Evolutionary conservation across 1,284 basidiomycete species (phyloP).

Genomic region (Tylopilus sp.): DNA sequence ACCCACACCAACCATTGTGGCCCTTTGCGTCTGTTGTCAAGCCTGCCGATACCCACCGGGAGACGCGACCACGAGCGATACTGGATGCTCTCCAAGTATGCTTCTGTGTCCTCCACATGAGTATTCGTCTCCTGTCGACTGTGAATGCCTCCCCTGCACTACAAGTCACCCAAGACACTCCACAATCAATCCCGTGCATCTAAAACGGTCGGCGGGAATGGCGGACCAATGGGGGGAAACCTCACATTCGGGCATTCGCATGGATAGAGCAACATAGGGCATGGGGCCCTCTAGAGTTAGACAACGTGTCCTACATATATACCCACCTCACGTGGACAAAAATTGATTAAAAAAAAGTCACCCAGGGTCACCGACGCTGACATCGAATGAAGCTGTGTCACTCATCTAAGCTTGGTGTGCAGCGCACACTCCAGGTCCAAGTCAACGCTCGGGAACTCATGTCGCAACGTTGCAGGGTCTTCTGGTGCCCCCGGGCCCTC

Average conservation of each 20-base stretch:
- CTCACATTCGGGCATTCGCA: too few species aligned
- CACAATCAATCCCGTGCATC: neutral
- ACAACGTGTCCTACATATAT: too few species aligned
- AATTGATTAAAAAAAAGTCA: too few species aligned
- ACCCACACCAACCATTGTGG: slow-evolving; percentile 93
- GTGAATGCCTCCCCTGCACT: slow-evolving; percentile 34
- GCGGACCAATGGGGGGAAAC: too few species aligned
- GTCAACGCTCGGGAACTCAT: slow-evolving; percentile 18
- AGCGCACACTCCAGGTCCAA: slow-evolving; percentile 14
- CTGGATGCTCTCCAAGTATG: slow-evolving; percentile 63
- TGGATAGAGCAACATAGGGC: too few species aligned
- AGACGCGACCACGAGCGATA: slow-evolving; percentile 59
- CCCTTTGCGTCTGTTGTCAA: slow-evolving; percentile 86
- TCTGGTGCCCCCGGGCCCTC: neutral
- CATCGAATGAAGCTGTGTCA: slow-evolving; percentile 4
- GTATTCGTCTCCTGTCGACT: slow-evolving; percentile 35
- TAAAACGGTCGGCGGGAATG: too few species aligned
- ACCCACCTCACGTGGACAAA: too few species aligned
- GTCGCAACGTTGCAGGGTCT: slow-evolving; percentile 18
- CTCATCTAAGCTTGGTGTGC: slow-evolving; percentile 38
- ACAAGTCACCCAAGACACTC: too few species aligned
- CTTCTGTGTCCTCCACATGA: slow-evolving; percentile 34
- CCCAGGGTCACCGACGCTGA: too few species aligned
- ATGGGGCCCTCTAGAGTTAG: too few species aligned
- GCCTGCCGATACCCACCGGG: slow-evolving; percentile 69